Conservation (phyloP, 1,139 yeast genomes). For the Hemisphaericaspora xylofermentans region DNA sequence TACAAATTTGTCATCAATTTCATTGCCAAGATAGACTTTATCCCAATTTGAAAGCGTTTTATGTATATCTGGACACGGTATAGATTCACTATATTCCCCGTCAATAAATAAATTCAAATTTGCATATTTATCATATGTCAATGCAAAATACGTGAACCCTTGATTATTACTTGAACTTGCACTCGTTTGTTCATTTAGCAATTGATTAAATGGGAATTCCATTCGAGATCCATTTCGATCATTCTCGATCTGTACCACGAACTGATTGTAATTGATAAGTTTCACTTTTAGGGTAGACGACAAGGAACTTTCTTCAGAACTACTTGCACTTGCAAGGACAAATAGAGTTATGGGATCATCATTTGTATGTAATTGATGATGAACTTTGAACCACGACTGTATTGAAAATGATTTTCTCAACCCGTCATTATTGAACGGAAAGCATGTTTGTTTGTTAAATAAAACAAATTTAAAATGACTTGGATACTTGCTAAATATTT, state of each 20-base stretch:
- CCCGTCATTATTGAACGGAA: conserved; percentile 24
- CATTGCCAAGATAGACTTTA: conserved; percentile 38
- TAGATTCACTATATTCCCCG: conserved; percentile 47
- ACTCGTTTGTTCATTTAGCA: conserved; percentile 14
- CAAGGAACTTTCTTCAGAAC: conserved; percentile 10
- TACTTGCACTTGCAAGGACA: conserved; percentile 29
- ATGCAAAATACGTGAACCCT: conserved; percentile 33
- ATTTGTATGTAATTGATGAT: conserved; percentile 13
- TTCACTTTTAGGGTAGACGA: conserved; percentile 27
- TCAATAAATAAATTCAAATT: conserved; percentile 40
- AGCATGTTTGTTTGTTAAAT: conserved; percentile 25
- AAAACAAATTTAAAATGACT: conserved; percentile 32
- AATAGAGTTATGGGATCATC: conserved; percentile 27
- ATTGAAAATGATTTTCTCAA: conserved; percentile 26
- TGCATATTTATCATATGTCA: conserved; percentile 38
- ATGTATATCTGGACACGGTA: conserved; percentile 40
- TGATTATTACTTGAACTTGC: conserved; percentile 16
- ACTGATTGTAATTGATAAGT: conserved; percentile 31
- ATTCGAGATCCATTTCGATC: conserved; percentile 25
- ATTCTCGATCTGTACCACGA: conserved; percentile 32
- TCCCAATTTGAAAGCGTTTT: conserved; percentile 35
- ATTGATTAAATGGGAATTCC: conserved; percentile 38
- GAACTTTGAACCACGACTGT: conserved; percentile 39
- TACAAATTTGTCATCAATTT: conserved; percentile 12
- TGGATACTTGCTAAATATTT: conserved; percentile 23